Percentiles rank a stretch among this genome's conserved stretches.
Conservation (phyloP, 495 filamentous ascomycete genomes). For the Evernia prunastri region DNA sequence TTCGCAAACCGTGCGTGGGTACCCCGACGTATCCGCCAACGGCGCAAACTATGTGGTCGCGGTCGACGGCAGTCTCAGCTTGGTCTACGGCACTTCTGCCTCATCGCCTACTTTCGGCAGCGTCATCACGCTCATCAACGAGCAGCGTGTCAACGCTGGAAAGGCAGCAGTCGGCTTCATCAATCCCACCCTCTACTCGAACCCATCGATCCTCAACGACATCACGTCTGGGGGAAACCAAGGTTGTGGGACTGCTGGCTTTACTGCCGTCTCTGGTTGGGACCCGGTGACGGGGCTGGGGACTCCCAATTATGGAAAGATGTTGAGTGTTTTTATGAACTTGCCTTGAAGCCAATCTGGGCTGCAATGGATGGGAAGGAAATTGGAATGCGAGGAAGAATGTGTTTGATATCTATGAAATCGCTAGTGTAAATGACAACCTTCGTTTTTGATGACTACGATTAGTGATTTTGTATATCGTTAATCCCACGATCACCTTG, state of each 20-base stretch:
- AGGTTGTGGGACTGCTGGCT: conserved; percentile 40
- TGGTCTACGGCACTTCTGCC: conserved; percentile 51
- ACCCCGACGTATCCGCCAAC: conserved; percentile 58
- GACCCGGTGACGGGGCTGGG: conserved; percentile 29
- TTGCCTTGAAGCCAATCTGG: neutral
- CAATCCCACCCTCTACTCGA: conserved; percentile 54
- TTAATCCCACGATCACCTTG: too few relatives aligned
- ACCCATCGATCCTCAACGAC: conserved; percentile 57
- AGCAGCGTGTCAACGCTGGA: conserved; percentile 49
- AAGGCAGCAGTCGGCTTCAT: conserved; percentile 55
- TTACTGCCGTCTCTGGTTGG: neutral
- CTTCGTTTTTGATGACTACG: too few relatives aligned
- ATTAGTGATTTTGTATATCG: too few relatives aligned
- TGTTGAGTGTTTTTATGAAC: conserved; percentile 17
- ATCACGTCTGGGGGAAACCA: conserved; percentile 53
- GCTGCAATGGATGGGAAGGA: neutral
- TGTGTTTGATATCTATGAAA: too few relatives aligned
- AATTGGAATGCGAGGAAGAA: neutral
- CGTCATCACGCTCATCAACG: conserved; percentile 57
- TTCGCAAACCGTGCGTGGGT: conserved; percentile 53
- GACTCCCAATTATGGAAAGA: conserved; percentile 33
- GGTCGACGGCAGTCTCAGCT: conserved; percentile 34
- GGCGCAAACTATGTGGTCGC: conserved; percentile 50
- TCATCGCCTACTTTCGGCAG: conserved; percentile 51
- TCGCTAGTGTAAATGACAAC: too few relatives aligned